Base-by-base conservation (phyloP, 495 filamentous ascomycete genomes). In the Hypomontagnella submonticulosa region DNA sequence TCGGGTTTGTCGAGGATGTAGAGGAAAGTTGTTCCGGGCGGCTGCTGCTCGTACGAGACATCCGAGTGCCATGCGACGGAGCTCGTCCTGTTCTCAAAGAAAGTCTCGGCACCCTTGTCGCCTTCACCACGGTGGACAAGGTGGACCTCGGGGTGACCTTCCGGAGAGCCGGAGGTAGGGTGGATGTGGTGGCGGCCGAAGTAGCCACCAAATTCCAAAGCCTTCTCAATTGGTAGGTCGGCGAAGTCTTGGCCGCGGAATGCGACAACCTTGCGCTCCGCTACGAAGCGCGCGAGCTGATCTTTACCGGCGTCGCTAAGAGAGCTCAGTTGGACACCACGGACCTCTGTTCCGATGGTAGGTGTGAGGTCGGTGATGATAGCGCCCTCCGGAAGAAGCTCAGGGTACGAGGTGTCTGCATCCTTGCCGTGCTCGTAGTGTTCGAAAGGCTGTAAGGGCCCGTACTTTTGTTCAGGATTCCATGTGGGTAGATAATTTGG, bases 171-270 rank as follows among this genome's bases (percentile, higher is more conserved):
- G 10, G 84, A 88, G 3, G 90, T 89, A 2, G 90, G 92, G 70
- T 95, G 90, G 72, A 95, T 92, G 77, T 96, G 90, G 63, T 89
- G 88, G 30, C 89, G 87, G 23, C 92, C 91, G 74, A 94, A 96
- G 73, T 95, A 92, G 7, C 80, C 79, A 33, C 87, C 89, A 63
- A 87, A 91, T n/a, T 90, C 83, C 4, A 92, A 77, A 4, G 88
- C 89, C 11, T 89, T 77, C 33, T 82, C 73, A 59, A 94, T 92
- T 4, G 88, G 80, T n/a, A 93, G 75, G 63, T 90, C 83, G 48
- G 88, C 88, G 61, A 96, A 87, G 67, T 93, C 89, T 71, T 95
- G 91, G 71, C 88, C 84, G 20, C 88, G 82, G 82, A 96, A 94
- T 2, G 86, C 90, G 15, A 94, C 87, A 0, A 94, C 90, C 69